A percentile compares a stretch with the other conserved stretches of the same genome.
phyloP scores from a whole-genome alignment of 805 yeast species.

The Wickerhamomyces subpelliculosus region DNA sequence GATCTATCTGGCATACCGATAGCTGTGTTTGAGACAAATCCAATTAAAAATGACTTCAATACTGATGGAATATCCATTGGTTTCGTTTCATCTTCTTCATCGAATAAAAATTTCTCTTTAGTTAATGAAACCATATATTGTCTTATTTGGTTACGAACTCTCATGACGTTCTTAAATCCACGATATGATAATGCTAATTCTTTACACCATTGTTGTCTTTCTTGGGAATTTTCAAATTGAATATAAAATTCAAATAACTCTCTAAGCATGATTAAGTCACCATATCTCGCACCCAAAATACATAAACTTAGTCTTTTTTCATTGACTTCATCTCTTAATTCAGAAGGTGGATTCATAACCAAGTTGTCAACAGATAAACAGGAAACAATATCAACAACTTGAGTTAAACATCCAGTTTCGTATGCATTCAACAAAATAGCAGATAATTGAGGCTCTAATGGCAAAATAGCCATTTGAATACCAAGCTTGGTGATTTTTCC shows the following conservation, averaged over 20 bases:
- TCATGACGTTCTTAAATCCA: constrained; percentile 71
- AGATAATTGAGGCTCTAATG: constrained; percentile 87
- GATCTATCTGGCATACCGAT: constrained; percentile 93
- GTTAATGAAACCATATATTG: constrained; percentile 54
- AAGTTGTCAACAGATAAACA: constrained; percentile 91
- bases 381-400: constrained; percentile 83
- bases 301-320: constrained; percentile 64
- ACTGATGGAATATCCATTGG: constrained; percentile 49
- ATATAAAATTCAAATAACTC: constrained; percentile 61
- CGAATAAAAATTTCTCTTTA: constrained; percentile 26
- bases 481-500: constrained; percentile 81
- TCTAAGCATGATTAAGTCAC: constrained; percentile 78
- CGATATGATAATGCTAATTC: constrained; percentile 69
- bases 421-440: constrained; percentile 74
- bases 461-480: constrained; percentile 79
- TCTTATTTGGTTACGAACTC: constrained; percentile 68
- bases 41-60: constrained; percentile 73
- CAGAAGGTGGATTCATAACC: constrained; percentile 71
- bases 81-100: constrained; percentile 14
- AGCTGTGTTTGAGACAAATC: constrained; percentile 85
- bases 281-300: constrained; percentile 63
- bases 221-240: constrained; percentile 39
- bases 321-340: constrained; percentile 77
- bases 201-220: constrained; percentile 76
- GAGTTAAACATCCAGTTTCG: constrained; percentile 41